Conservation (phyloP, 2,329 filamentous ascomycete genomes). For the Paraphoma sp. region DNA sequence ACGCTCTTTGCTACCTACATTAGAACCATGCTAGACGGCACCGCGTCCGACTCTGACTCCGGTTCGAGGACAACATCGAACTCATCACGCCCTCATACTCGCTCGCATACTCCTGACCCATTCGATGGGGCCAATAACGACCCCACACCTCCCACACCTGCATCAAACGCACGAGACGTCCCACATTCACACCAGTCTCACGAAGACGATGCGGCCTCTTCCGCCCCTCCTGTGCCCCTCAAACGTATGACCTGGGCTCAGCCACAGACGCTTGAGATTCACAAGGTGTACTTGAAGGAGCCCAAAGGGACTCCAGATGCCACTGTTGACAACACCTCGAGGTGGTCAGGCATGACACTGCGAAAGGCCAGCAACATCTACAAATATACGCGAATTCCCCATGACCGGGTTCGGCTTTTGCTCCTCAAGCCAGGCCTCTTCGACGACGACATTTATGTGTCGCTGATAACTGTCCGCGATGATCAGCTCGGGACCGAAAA, state of each 20-base stretch:
- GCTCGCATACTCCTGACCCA: no score
- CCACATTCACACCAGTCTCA: no score
- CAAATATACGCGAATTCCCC: neutral
- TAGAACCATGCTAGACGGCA: no score
- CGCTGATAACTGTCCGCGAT: neutral
- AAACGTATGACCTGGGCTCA: neutral
- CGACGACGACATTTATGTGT: neutral
- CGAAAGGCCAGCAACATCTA: neutral
- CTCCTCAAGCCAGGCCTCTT: neutral
- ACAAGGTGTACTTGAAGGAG: slow-evolving; percentile 1
- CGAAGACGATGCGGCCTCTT: no score
- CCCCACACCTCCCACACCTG: no score
- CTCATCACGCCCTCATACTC: no score
- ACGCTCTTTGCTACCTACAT: no score
- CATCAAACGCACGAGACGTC: no score
- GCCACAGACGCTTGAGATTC: neutral
- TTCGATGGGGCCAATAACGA: no score
- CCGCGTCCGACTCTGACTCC: no score
- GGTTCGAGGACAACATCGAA: no score
- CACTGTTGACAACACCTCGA: neutral
- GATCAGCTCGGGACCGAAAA: neutral
- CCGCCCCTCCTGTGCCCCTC: neutral
- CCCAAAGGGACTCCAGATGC: neutral
- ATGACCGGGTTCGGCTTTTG: neutral
- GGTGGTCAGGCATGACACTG: neutral